Conservation (phyloP, 2,329 filamentous ascomycete species). For the Hyphodiscus sp. region DNA sequence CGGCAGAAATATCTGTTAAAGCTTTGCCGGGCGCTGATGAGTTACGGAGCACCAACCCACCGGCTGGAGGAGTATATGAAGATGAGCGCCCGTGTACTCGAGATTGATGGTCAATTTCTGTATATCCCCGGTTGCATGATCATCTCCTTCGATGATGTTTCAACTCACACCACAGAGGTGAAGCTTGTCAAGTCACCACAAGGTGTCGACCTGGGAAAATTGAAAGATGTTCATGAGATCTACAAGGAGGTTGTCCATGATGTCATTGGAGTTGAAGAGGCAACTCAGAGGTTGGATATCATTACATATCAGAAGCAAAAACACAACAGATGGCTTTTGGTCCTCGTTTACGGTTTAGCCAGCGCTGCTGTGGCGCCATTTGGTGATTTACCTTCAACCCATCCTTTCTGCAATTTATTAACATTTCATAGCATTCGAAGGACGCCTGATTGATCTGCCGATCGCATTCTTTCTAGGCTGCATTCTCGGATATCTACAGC, state of each 20-base stretch:
- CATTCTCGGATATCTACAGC: slow-evolving; percentile 62
- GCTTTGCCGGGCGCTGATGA: slow-evolving; percentile 81
- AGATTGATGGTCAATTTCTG: slow-evolving; percentile 82
- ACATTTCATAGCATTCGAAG: slow-evolving; percentile 51
- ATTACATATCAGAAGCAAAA: slow-evolving; percentile 42
- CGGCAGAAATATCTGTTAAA: slow-evolving; percentile 79
- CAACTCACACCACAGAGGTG: slow-evolving; percentile 72
- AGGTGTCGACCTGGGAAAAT: slow-evolving; percentile 66
- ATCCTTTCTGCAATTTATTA: background rate
- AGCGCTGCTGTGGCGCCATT: slow-evolving; percentile 68
- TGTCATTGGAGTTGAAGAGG: slow-evolving; percentile 65
- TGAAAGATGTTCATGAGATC: slow-evolving; percentile 67
- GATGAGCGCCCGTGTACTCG: slow-evolving; percentile 82
- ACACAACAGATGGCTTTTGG: slow-evolving; percentile 44
- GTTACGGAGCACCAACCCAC: slow-evolving; percentile 85
- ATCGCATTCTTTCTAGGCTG: slow-evolving; percentile 65
- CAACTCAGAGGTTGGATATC: slow-evolving; percentile 53
- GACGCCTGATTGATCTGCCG: slow-evolving; percentile 65
- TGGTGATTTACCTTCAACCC: slow-evolving; percentile 12
- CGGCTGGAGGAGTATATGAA: slow-evolving; percentile 86
- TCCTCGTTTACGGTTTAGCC: slow-evolving; percentile 65
- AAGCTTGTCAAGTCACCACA: slow-evolving; percentile 64
- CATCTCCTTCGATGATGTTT: slow-evolving; percentile 75
- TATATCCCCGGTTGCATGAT: slow-evolving; percentile 94
- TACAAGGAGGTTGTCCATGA: slow-evolving; percentile 82